Evolutionary conservation across 1,284 basidiomycete species (phyloP), one percentile per base, ranked within the genome.

Genomic region (Fomitopsis palustris): DNA sequence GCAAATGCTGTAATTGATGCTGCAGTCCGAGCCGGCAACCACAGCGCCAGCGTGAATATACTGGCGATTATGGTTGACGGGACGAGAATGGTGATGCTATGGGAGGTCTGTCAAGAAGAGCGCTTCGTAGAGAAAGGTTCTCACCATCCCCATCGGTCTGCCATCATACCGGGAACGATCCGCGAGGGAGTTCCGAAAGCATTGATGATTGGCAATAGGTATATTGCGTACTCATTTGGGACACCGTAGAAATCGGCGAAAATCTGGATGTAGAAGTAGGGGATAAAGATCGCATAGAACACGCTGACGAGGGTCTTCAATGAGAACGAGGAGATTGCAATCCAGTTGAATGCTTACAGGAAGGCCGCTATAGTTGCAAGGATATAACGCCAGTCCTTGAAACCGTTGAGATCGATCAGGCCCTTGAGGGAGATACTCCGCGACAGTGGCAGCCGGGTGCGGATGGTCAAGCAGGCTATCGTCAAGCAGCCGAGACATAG

Each of bases 241-340:
- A 83, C 73, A 5, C 75, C 76, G 53, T 79, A 74, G 54, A 75
- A 68, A 12, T 78, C 66, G 4, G 81, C 76, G 58, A 78, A 83
- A 0, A 84, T 71, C 68, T 85, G 81, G 14, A 84, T 71, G 68
- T 84, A 84, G 68, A 84, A 84, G 65, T 61, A 52, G n/a, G 58
- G 63, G 47, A 54, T 63, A 53, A 64, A 62, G 37, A 61, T 37
- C 60, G 52, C 58, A 55, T 54, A 55, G 56, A 47, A 27, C 51
- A 60, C 52, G 39, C 45, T 57, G n/a, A 53, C 25, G n/a, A 55
- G 45, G 53, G 39, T 38, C 47, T 63, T 59, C 33, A 69, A 72
- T 75, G 33, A 35, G 21, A 9, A 38, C n/a, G n/a, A 12, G 37
- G 3, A 14, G 19, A 61, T 62, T 78, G 78, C 80, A 8, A 37